phyloP scores from a whole-genome alignment of 805 yeast species.

The Kodamaea laetipori region DNA sequence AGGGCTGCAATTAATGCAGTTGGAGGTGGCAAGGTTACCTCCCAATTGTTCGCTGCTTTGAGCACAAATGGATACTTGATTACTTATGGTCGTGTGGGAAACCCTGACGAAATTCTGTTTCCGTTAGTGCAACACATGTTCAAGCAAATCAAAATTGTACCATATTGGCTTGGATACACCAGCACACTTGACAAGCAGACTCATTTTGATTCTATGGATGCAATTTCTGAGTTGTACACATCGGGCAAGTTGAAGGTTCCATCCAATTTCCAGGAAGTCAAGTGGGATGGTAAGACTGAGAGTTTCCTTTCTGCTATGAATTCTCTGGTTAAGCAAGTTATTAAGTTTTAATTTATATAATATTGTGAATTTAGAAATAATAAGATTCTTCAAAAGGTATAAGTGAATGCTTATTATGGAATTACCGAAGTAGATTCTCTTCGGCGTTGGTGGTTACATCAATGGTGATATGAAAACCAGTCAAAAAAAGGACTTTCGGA shows the following conservation, averaged over 20 bases:
- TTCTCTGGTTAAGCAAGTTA: conserved; percentile 7
- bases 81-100: conserved; percentile 29
- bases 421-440: too few species aligned
- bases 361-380: not conserved
- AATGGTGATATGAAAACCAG: too few species aligned
- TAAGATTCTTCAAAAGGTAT: not conserved
- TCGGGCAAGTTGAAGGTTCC: conserved; percentile 18
- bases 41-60: conserved; percentile 24
- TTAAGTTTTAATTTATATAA: not conserved
- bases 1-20: conserved; percentile 35
- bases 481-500: not conserved
- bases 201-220: conserved; percentile 56
- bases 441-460: too few species aligned
- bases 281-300: conserved; percentile 4
- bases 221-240: conserved; percentile 56
- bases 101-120: conserved; percentile 20
- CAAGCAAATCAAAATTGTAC: conserved; percentile 30
- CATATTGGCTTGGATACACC: conserved; percentile 38
- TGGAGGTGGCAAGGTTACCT: conserved; percentile 27
- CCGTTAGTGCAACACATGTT: conserved; percentile 29
- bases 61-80: conserved; percentile 30
- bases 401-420: too few species aligned
- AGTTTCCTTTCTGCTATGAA: not conserved
- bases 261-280: not conserved
- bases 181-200: conserved; percentile 50